These are phyloP conservation scores for Pseudozyma hubeiensis DNA, from an alignment of 1,284 basidiomycete genomes.

Conservation along the genomic window DNA sequence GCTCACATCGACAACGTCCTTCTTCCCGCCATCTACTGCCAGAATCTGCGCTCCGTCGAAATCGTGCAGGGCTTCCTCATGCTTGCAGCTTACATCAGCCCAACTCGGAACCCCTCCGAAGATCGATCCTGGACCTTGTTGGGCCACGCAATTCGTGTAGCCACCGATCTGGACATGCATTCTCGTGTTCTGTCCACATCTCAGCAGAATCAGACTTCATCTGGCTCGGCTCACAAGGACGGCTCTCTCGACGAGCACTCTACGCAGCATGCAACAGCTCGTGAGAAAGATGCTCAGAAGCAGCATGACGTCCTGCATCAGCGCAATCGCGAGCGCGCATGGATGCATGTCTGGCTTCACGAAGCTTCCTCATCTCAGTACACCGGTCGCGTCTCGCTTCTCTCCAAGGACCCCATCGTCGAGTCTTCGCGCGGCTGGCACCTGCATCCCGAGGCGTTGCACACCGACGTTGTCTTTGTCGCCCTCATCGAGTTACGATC, in stretches of 20 bases:
- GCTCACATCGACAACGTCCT: conserved; percentile 39
- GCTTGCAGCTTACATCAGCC: conserved; percentile 43
- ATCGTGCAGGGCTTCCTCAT: conserved; percentile 46
- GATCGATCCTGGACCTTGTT: conserved; percentile 45
- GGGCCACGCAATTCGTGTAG: conserved; percentile 40
- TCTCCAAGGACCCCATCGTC: conserved; percentile 42
- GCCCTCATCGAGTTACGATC: conserved; percentile 46
- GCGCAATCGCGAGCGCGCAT: conserved; percentile 37
- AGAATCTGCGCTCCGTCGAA: conserved; percentile 47
- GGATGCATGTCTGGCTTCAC: conserved; percentile 53
- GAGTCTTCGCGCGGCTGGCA: conserved; percentile 42
- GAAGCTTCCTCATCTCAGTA: conserved; percentile 45
- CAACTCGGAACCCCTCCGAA: conserved; percentile 36
- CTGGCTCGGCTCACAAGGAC: neutral
- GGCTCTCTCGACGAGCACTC: neutral
- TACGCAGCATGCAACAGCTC: neutral
- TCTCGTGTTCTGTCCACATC: conserved; percentile 29
- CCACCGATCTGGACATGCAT: conserved; percentile 46
- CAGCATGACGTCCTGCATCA: conserved; percentile 25
- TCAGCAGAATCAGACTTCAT: conserved; percentile 2
- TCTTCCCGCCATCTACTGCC: conserved; percentile 41
- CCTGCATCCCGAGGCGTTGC: conserved; percentile 33
- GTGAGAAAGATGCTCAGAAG: neutral
- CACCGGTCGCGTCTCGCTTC: conserved; percentile 38
- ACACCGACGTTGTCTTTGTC: conserved; percentile 44